Evolutionary conservation across 179 eudicot genomes (phyloP), one percentile per base, ranked within the genome.

Genomic region (Camellia oleifera): DNA sequence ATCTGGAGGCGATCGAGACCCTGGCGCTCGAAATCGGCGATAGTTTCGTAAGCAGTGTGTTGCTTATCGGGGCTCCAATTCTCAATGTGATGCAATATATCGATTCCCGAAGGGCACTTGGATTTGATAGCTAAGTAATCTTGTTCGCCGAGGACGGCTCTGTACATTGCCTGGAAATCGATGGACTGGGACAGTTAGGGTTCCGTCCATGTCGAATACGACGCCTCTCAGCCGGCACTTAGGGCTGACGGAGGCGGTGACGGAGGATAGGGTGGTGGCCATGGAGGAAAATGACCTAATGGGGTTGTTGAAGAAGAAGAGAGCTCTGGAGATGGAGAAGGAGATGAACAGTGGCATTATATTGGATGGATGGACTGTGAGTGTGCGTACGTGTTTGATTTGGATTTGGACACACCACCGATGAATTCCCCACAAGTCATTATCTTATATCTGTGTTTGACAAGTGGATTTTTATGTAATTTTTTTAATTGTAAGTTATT

Each of bases 151-250:
- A 95, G 84, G 53, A 95, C 94, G 0, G 94, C 89, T 67, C 82
- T 91, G 83, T 95, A 94, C 99, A 95, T 95, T 32, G 98, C 95
- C 72, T 83, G 92, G 53, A 95, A 95, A 77, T 95, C 93, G 69
- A 95, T 95, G 15, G 15, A 84, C 94, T 17, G 99, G 99, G 17
- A 95, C 93, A 1, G 99, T 95, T 54, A 94, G 86, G 82, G 99
- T 95, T 20, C 99, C 99, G 83, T 95, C 99, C 98, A 95, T 95
- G 95, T 95, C 99, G 81, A 94, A 95, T 6, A 95, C 96, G 5
- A 95, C 91, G 67, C 99, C 99, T 56, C 93, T 78, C 4, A 95
- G 75, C 14, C 90, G 84, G 10, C 91, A 4, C 80, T 88, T 89
- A 45, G 88, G 69, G 45, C 46, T 23, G 78, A 57, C 58, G 72